phyloP scores from a whole-genome alignment of 23 red algal species.

The Agarophyton chilense region DNA sequence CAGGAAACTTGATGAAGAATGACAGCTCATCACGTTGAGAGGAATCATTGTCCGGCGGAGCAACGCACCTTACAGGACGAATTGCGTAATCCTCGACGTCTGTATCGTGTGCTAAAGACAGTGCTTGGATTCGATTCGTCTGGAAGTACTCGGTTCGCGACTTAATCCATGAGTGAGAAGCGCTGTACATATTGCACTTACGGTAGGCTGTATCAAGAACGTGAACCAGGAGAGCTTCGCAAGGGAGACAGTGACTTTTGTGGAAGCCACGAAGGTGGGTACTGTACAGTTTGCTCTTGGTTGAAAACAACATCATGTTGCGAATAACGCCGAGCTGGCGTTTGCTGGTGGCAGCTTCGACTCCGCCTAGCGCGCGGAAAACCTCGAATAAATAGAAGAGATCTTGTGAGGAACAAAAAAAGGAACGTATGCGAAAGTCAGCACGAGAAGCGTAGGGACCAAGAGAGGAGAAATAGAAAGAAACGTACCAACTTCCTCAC shows the following conservation, averaged over 20 bases:
- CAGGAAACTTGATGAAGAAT: slow-evolving; percentile 22
- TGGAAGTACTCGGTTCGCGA: slow-evolving; percentile 9
- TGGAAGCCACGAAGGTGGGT: slow-evolving; percentile 36
- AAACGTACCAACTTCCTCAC: slow-evolving; percentile 41
- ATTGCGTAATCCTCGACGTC: neutral
- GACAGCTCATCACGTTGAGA: slow-evolving; percentile 8
- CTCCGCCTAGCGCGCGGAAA: slow-evolving; percentile 60
- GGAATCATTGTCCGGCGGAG: slow-evolving; percentile 14
- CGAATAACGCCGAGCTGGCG: slow-evolving; percentile 52
- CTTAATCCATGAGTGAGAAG: slow-evolving; percentile 19
- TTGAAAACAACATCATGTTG: slow-evolving; percentile 51
- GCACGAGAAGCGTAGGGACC: neutral
- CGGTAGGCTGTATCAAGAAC: slow-evolving; percentile 45
- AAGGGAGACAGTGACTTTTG: slow-evolving; percentile 48
- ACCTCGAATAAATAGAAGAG: slow-evolving; percentile 86
- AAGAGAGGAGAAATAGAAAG: neutral
- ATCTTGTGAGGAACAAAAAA: slow-evolving; percentile 13
- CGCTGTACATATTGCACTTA: neutral
- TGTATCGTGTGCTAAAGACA: neutral
- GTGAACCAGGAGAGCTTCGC: slow-evolving; percentile 34
- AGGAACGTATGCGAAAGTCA: neutral
- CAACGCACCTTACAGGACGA: neutral
- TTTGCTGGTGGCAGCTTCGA: slow-evolving; percentile 17
- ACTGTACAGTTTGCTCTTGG: slow-evolving; percentile 43
- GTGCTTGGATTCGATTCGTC: neutral